Percentiles rank a stretch among this genome's conserved stretches.
These are phyloP conservation scores for Nidularia sp. DNA, from an alignment of 768 basidiomycete species.

Conservation along the genomic window DNA sequence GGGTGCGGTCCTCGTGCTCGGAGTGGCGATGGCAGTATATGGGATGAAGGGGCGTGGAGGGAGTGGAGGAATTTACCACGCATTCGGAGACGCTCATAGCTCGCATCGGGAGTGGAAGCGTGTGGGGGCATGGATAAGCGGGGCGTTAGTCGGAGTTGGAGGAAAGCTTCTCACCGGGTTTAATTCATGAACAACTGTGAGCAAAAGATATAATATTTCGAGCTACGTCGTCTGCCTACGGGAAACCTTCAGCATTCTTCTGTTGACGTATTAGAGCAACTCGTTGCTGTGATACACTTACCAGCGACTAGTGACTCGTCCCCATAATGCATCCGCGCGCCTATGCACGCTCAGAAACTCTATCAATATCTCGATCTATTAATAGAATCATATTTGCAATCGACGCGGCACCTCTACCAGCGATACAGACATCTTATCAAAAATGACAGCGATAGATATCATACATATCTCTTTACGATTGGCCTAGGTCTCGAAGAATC, in stretches of 20 bases:
- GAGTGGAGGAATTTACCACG: conserved; percentile 11
- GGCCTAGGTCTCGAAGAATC: background rate
- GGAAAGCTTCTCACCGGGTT: conserved; percentile 12
- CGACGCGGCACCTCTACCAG: too few relatives aligned
- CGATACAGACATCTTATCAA: too few relatives aligned
- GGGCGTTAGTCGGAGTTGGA: conserved; percentile 14
- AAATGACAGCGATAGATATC: background rate
- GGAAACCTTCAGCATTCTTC: too few relatives aligned
- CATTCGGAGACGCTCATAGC: background rate
- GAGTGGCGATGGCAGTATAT: conserved; percentile 66
- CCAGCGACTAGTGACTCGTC: too few relatives aligned
- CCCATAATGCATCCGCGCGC: too few relatives aligned
- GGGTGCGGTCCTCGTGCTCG: conserved; percentile 65
- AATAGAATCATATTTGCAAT: too few relatives aligned
- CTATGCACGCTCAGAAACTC: too few relatives aligned
- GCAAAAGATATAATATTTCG: too few relatives aligned
- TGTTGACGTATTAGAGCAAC: too few relatives aligned
- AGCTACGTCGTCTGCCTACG: too few relatives aligned
- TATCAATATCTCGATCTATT: too few relatives aligned
- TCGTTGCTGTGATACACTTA: too few relatives aligned
- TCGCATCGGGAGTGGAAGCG: conserved; percentile 10
- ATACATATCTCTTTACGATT: background rate
- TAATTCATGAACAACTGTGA: background rate
- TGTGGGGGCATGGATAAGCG: conserved; percentile 15
- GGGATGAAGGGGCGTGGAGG: conserved; percentile 27